Base-by-base conservation (phyloP, 805 yeast genomes). In the Debaryomyces castellii region DNA sequence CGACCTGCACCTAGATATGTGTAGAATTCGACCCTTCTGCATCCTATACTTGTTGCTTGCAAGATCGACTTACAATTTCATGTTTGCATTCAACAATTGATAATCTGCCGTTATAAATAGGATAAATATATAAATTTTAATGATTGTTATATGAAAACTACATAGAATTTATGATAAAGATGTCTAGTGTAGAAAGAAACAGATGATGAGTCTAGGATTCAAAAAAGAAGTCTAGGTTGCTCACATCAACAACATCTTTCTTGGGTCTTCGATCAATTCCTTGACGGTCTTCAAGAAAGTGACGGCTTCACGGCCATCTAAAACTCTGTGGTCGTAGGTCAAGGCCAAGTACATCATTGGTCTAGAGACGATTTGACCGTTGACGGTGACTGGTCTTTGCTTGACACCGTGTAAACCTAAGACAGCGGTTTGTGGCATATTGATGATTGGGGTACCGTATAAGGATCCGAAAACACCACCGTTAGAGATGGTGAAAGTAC, bases 321-420 rank as follows among this genome's bases (percentile, higher is more conserved):
- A 78, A 66, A 94, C 84, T 78, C 99, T 87, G 78, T 94, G 99
- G 68, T 94, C 99, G 71, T 94, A 94, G 48, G 99, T 92, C 70
- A 94, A 85, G 44, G 99, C 99, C 62, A 94, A 75, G 81, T 94
- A 94, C 99, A 94, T 94, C 98, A 94, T 92, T 68, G 99, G 99
- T 79, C 98, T 87, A 38, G 92, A 81, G 57, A 88, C 99, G 58
- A 94, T 80, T 79, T 92, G 91, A 45, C 99, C 99, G 59, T 94
- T 85, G 49, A 94, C 90, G 49, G 92, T 92, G 49, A 94, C 96
- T 38, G 98, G 94, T 79, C 98, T 90, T 71, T 94, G 92, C 78
- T 94, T 94, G 58, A 89, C 87, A 71, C 97, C 98, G 63, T 94
- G 99, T 65, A 94, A 81, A 59, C 99, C 99, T 59, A 94, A 80